phyloP scores from a whole-genome alignment of 2,329 filamentous ascomycete species.

The Raffaelea arxii region DNA sequence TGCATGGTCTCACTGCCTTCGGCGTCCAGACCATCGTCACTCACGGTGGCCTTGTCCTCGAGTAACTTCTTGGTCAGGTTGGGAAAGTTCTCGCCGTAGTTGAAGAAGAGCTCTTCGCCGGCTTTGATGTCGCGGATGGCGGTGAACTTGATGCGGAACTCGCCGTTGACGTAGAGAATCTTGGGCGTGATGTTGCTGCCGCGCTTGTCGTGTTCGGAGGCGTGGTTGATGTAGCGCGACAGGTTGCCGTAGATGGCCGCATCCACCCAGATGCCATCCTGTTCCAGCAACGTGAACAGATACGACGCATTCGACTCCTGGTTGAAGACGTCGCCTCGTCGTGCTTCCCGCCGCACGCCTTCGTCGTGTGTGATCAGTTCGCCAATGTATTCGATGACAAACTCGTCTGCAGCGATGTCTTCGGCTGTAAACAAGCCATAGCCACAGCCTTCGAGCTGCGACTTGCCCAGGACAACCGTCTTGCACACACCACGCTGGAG shows the following conservation, averaged over 20 bases:
- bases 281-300: constrained; percentile 49
- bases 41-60: constrained; percentile 27
- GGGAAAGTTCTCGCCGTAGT: constrained; percentile 64
- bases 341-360: constrained; percentile 55
- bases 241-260: constrained; percentile 71
- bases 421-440: constrained; percentile 69
- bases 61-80: constrained; percentile 46
- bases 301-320: constrained; percentile 57
- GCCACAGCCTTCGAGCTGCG: constrained; percentile 56
- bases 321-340: constrained; percentile 51
- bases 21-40: constrained; percentile 6
- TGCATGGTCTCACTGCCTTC: background rate
- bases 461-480: constrained; percentile 58
- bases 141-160: constrained; percentile 66
- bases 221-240: constrained; percentile 76
- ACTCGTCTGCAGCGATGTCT: constrained; percentile 57
- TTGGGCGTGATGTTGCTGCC: constrained; percentile 55
- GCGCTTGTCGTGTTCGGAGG: constrained; percentile 37
- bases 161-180: constrained; percentile 64
- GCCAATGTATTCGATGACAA: constrained; percentile 71
- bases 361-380: constrained; percentile 65
- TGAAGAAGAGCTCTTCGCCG: constrained; percentile 73
- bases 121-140: constrained; percentile 56
- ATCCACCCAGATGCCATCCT: constrained; percentile 60
- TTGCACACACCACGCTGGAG: constrained; percentile 61